Evolutionary conservation across 2,329 filamentous ascomycete genomes (phyloP).

Genomic region (Ascocoryne sarcoides): DNA sequence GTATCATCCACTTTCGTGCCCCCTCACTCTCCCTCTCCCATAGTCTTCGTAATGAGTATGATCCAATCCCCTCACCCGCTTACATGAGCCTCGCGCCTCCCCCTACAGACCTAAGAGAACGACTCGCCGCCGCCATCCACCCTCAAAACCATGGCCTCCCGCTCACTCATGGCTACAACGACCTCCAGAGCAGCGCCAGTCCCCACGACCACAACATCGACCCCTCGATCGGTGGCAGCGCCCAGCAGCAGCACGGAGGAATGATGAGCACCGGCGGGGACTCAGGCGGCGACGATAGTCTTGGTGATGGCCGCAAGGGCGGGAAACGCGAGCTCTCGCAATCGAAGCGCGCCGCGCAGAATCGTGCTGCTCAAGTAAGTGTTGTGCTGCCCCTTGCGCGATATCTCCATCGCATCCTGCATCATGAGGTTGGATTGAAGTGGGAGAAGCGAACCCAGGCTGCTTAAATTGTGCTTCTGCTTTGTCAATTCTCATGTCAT

Average conservation of each 20-base stretch:
- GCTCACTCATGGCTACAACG: constrained; percentile 28
- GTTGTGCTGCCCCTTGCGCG: too few relatives aligned
- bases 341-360: constrained; percentile 93
- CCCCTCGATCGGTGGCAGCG: constrained; percentile 26
- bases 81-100: constrained; percentile 23
- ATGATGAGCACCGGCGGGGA: constrained; percentile 26
- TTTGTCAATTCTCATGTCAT: constrained; percentile 32
- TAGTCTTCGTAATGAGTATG: constrained; percentile 6
- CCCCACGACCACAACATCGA: constrained; percentile 30
- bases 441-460: constrained; percentile 17
- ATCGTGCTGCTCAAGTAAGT: constrained; percentile 88
- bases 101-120: constrained; percentile 28
- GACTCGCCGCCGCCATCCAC: constrained; percentile 28
- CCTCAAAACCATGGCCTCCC: constrained; percentile 9
- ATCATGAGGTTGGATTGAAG: constrained; percentile 2
- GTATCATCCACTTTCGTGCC: constrained; percentile 11
- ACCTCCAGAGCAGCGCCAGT: constrained; percentile 22
- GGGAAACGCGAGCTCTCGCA: constrained; percentile 84
- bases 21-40: constrained; percentile 1
- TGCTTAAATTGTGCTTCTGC: constrained; percentile 23
- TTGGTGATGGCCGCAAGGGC: constrained; percentile 56
- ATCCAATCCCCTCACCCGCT: constrained; percentile 11
- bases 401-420: constrained; percentile 1
- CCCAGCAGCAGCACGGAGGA: constrained; percentile 8
- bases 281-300: constrained; percentile 25